These are phyloP conservation scores for Termitomyces sp. DNA, from an alignment of 768 basidiomycete genomes.

Conservation along the genomic window DNA sequence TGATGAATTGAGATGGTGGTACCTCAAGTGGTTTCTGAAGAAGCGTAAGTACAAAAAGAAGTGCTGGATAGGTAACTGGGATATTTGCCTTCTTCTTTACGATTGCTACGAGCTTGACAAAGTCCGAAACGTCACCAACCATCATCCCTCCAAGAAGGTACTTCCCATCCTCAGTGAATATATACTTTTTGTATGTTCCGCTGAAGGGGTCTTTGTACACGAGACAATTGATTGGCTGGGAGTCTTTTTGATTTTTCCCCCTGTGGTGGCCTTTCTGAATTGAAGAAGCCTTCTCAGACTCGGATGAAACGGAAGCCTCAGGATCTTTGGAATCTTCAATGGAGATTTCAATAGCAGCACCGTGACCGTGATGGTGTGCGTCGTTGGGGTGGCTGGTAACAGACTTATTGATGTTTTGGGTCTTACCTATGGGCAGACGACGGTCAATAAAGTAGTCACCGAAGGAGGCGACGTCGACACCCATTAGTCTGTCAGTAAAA, in stretches of 20 bases:
- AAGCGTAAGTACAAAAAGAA: not conserved
- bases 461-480: slow-evolving; percentile 57
- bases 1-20: slow-evolving; percentile 63
- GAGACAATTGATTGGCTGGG: slow-evolving; percentile 52
- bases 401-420: not conserved
- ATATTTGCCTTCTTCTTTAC: slow-evolving; percentile 60
- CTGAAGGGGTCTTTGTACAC: slow-evolving; percentile 71
- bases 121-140: slow-evolving; percentile 71
- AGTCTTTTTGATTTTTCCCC: slow-evolving; percentile 10
- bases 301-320: not conserved
- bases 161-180: slow-evolving; percentile 70
- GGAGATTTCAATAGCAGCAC: slow-evolving; percentile 2
- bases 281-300: not conserved
- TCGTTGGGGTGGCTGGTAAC: not conserved
- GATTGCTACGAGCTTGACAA: slow-evolving; percentile 64
- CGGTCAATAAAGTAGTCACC: slow-evolving; percentile 72
- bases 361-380: not conserved
- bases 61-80: not conserved
- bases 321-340: not conserved
- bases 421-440: slow-evolving; percentile 1
- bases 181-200: slow-evolving; percentile 73
- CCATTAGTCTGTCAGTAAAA: slow-evolving; percentile 29
- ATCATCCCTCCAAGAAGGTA: slow-evolving; percentile 75
- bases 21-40: slow-evolving; percentile 60
- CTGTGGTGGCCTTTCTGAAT: slow-evolving; percentile 9